phyloP scores from a whole-genome alignment of 2,329 filamentous ascomycete genomes.

The Trichoderma asperellum region DNA sequence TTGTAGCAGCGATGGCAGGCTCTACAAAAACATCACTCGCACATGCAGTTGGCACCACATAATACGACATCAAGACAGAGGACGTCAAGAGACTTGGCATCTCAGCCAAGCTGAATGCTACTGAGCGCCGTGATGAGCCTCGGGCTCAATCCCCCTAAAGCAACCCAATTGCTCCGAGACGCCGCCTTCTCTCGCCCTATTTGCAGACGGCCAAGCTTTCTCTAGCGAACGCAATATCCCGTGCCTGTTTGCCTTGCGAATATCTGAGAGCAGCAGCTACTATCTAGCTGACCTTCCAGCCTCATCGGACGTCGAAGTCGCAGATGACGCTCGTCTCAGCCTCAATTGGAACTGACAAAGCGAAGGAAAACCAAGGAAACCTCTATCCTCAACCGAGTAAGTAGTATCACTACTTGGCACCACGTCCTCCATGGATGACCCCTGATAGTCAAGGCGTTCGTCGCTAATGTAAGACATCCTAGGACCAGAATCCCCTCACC shows the following conservation, averaged over 20 bases:
- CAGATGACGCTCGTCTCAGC: conserved; percentile 15
- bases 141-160: not conserved
- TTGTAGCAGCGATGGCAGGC: not conserved
- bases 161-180: conserved; percentile 20
- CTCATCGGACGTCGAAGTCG: conserved; percentile 12
- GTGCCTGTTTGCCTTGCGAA: conserved; percentile 11
- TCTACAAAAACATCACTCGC: not conserved
- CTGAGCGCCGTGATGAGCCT: not conserved
- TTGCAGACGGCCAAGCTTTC: not conserved
- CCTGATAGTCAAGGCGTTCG: conserved; percentile 4
- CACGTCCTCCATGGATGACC: conserved; percentile 22
- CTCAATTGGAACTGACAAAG: conserved; percentile 3
- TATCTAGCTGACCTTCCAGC: not conserved
- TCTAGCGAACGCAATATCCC: conserved; percentile 18
- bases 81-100: not conserved
- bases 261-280: conserved; percentile 13
- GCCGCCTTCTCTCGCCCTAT: not conserved
- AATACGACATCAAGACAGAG: not conserved
- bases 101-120: not conserved
- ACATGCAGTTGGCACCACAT: not conserved
- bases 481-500: conserved; percentile 23
- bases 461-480: conserved; percentile 28
- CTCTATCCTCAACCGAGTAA: conserved; percentile 2
- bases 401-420: conserved; percentile 1
- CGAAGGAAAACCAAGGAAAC: not conserved